Percentiles rank a stretch among this genome's conserved stretches.
Evolutionary conservation across 2,329 filamentous ascomycete genomes (phyloP).

Genomic region (Penicillium sp.): DNA sequence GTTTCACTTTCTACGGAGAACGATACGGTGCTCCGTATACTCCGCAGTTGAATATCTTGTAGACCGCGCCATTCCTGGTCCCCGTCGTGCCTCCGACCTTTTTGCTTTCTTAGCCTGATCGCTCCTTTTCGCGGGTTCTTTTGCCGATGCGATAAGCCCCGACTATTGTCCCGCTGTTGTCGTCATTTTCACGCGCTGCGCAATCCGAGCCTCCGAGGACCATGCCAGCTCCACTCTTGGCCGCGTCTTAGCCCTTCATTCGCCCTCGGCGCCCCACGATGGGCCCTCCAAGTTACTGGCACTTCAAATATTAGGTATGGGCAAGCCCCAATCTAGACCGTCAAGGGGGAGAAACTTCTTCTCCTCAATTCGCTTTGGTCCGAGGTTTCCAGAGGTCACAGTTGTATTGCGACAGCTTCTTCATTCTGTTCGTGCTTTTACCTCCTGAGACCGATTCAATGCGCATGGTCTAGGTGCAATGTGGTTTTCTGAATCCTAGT

Average conservation of each 20-base stretch:
- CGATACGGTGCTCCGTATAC: background rate
- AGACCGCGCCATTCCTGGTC: background rate
- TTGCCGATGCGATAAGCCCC: background rate
- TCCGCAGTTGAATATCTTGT: background rate
- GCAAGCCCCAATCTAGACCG: slow-evolving; percentile 5
- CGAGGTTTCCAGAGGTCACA: background rate
- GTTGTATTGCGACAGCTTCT: background rate
- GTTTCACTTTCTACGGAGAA: background rate
- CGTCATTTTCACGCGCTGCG: slow-evolving; percentile 14
- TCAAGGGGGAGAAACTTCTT: background rate
- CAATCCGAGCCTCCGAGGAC: background rate
- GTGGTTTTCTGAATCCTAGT: background rate
- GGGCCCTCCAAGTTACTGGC: background rate
- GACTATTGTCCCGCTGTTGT: slow-evolving; percentile 1
- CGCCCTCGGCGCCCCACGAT: slow-evolving; percentile 1
- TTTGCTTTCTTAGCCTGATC: background rate
- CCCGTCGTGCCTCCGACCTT: background rate
- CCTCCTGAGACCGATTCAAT: background rate
- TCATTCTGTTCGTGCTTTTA: background rate
- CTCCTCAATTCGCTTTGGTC: background rate
- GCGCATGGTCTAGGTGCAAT: slow-evolving; percentile 1
- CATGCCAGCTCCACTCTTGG: slow-evolving; percentile 5
- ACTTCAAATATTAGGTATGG: slow-evolving; percentile 2
- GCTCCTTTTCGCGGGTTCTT: background rate
- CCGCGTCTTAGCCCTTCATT: slow-evolving; percentile 15